These are phyloP conservation scores for Trichoderma lentiforme DNA, from an alignment of 2,329 filamentous ascomycete species.

Conservation along the genomic window DNA sequence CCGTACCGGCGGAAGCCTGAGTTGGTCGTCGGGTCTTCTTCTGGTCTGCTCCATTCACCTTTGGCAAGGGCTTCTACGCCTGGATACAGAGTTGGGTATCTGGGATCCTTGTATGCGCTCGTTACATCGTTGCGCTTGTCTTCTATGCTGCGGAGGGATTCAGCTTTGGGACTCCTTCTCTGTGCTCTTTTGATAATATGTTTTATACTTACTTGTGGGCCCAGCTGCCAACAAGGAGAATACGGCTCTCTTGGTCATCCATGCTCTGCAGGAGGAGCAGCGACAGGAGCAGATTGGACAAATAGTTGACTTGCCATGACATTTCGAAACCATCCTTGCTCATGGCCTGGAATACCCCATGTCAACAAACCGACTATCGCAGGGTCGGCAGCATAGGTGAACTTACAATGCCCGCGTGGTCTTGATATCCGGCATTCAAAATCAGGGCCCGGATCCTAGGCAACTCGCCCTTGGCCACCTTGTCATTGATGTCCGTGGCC, in stretches of 20 bases:
- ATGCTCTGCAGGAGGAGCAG: slow-evolving; percentile 34
- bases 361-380: not conserved
- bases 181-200: not conserved
- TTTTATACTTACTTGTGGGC: slow-evolving; percentile 32
- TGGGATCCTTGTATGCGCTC: slow-evolving; percentile 25
- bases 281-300: slow-evolving; percentile 31
- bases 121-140: slow-evolving; percentile 27
- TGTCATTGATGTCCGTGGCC: slow-evolving; percentile 30
- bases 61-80: slow-evolving; percentile 32
- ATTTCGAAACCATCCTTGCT: slow-evolving; percentile 32
- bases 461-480: slow-evolving; percentile 31
- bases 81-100: slow-evolving; percentile 29
- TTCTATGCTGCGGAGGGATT: slow-evolving; percentile 25
- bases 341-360: slow-evolving; percentile 22
- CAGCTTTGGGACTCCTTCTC: not conserved
- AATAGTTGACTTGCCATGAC: slow-evolving; percentile 34
- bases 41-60: slow-evolving; percentile 33
- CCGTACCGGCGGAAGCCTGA: slow-evolving; percentile 37
- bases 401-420: slow-evolving; percentile 27
- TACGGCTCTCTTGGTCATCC: slow-evolving; percentile 28
- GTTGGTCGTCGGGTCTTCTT: slow-evolving; percentile 27
- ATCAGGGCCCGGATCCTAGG: slow-evolving; percentile 40
- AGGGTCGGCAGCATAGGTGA: not conserved
- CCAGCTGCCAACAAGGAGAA: slow-evolving; percentile 33
- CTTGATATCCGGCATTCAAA: slow-evolving; percentile 34